Conservation (phyloP, 805 yeast species). For the Cyberlindnera japonica region DNA sequence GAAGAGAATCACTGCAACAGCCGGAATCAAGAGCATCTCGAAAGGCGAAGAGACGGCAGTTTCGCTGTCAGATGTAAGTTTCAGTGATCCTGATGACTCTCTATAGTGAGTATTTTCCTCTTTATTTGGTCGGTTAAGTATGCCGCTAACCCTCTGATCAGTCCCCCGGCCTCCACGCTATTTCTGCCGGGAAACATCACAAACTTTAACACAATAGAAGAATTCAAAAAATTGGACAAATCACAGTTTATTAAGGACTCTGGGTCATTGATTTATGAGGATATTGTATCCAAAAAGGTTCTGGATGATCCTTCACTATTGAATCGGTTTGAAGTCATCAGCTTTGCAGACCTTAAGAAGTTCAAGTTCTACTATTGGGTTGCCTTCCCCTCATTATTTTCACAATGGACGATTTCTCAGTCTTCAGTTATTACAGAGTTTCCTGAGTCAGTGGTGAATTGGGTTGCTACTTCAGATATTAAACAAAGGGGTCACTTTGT, state of each 20-base stretch:
- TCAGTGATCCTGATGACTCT: conserved; percentile 18
- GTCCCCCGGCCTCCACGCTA: conserved; percentile 22
- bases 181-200: conserved; percentile 39
- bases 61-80: conserved; percentile 29
- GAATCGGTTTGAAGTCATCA: conserved; percentile 46
- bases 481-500: conserved; percentile 29
- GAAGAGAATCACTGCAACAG: conserved; percentile 27
- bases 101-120: conserved; percentile 9
- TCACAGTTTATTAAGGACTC: conserved; percentile 44
- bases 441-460: conserved; percentile 12
- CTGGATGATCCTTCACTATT: conserved; percentile 39
- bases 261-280: conserved; percentile 30
- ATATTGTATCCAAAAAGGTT: conserved; percentile 33
- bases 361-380: conserved; percentile 90
- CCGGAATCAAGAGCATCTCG: conserved; percentile 29
- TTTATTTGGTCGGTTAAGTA: too few relatives aligned
- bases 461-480: conserved; percentile 16
- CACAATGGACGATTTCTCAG: conserved; percentile 41
- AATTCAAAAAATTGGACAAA: conserved; percentile 72
- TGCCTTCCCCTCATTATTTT: conserved; percentile 63
- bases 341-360: conserved; percentile 87
- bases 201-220: conserved; percentile 82
- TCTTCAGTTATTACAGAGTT: conserved; percentile 6
- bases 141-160: too few relatives aligned
- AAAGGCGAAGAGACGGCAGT: conserved; percentile 31